Base-by-base conservation (phyloP, 2,329 filamentous ascomycete genomes). In the Neophaeococcomyces mojaviensis region DNA sequence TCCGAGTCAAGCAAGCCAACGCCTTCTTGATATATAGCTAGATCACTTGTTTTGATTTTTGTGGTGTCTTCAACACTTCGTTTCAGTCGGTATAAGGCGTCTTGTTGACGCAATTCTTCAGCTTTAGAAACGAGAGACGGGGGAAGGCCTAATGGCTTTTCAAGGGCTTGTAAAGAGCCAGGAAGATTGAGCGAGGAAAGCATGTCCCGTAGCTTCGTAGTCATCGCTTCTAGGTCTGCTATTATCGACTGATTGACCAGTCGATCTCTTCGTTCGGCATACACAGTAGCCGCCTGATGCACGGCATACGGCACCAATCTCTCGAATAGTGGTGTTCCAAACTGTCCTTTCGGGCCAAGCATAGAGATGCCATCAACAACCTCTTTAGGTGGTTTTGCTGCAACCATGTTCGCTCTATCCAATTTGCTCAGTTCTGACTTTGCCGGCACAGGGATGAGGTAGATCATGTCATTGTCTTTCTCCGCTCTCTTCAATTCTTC, bases 381-480 rank as follows among this genome's bases (percentile, higher is more conserved):
- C 60, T 97, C 86, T 16, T 83, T 82, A 0, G 92, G 89, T 1
- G 88, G 75, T 49, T 83, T 82, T 1, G 86, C 72, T 12, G 81
- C 70, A 1, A 94, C 90, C 90, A 98, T 95, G 51, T 81, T 86
- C 8, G 88, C 90, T 49, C 90, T 78, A 49, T 94, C 88, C 4
- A 98, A 77, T 2, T 82, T 78, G 63, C 84, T 88, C 36, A 98
- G 74, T 59, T 96, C 89, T 3, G 87, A 80, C 59, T 96, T 96
- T 9, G 88, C 80, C 2, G 90, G 88, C 1, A 97, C 88, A 1
- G 84, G 76, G 42, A 82, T 78, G 2, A 97, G 71, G 62, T 96
- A 98, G 13, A 98, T 96, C 57, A 94, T 74, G 62, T 98, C 90
- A 55, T 98, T 98, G 61, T 98, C 92, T 64, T 87, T 94, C 63